phyloP scores from a whole-genome alignment of 768 basidiomycete species.

The Rhizopogon vulgaris region DNA sequence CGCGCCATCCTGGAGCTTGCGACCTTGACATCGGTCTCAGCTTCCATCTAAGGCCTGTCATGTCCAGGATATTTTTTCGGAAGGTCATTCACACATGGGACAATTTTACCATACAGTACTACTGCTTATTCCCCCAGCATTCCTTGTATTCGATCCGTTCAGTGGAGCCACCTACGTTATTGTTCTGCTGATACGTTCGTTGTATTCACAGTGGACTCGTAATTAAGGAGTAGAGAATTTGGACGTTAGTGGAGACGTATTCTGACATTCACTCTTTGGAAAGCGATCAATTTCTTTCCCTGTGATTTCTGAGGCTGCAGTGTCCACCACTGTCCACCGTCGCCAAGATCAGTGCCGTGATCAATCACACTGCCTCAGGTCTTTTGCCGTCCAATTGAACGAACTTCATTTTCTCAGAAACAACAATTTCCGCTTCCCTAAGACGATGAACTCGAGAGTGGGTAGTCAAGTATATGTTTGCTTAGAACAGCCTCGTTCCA shows the following conservation, averaged over 20 bases:
- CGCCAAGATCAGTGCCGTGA: background rate
- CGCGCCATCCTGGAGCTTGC: background rate
- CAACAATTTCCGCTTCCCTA: too few relatives aligned
- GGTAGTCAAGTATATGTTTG: too few relatives aligned
- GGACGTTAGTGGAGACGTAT: background rate
- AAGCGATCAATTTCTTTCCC: background rate
- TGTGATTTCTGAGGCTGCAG: background rate
- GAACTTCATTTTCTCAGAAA: too few relatives aligned
- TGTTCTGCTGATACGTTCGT: constrained; percentile 5
- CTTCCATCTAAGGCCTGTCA: constrained; percentile 20
- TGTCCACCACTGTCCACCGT: background rate
- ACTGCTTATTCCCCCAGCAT: constrained; percentile 21
- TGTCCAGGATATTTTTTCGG: constrained; percentile 18
- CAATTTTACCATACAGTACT: constrained; percentile 25
- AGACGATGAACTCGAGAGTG: too few relatives aligned
- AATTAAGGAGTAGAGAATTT: constrained; percentile 8
- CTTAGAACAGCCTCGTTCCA: too few relatives aligned
- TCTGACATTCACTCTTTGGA: background rate
- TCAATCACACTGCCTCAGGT: too few relatives aligned
- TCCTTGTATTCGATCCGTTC: constrained; percentile 4
- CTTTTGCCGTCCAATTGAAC: too few relatives aligned
- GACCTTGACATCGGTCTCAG: background rate
- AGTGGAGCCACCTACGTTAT: background rate
- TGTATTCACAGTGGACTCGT: constrained; percentile 9
- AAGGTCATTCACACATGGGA: constrained; percentile 14